phyloP scores from a whole-genome alignment of 192 early-diverging fungal genomes.

The Diversispora epigaea region DNA sequence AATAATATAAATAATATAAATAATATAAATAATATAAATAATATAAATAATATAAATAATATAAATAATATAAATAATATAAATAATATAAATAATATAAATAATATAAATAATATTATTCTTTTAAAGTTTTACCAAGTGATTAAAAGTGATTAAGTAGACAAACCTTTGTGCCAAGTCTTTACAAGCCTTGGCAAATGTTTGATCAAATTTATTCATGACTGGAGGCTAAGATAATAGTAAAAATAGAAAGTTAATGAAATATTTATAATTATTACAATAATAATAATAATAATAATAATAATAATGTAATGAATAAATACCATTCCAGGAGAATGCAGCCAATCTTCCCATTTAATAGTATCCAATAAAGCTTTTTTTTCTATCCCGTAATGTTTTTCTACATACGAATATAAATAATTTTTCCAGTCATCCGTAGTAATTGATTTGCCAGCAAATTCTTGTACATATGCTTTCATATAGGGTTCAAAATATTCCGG shows the following conservation, averaged over 20 bases:
- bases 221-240: slow-evolving; percentile 9
- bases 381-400: slow-evolving; percentile 43
- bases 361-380: slow-evolving; percentile 71
- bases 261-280: neutral
- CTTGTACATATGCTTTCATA: slow-evolving; percentile 73
- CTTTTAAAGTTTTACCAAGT: too few species aligned
- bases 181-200: slow-evolving; percentile 78
- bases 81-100: too few species aligned
- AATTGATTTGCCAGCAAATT: slow-evolving; percentile 86
- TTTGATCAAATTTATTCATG: slow-evolving; percentile 68
- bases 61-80: too few species aligned
- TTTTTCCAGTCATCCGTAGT: slow-evolving; percentile 86
- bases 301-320: neutral
- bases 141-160: neutral
- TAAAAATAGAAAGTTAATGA: neutral
- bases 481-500: slow-evolving; percentile 82
- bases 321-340: slow-evolving; percentile 84
- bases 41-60: too few species aligned
- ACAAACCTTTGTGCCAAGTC: slow-evolving; percentile 65
- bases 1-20: too few species aligned
- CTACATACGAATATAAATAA: slow-evolving; percentile 79
- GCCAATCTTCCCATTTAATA: slow-evolving; percentile 93
- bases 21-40: too few species aligned
- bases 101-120: too few species aligned
- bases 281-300: neutral